Base-by-base conservation (phyloP, 2,329 filamentous ascomycete genomes). In the Epichloe gansuensis region DNA sequence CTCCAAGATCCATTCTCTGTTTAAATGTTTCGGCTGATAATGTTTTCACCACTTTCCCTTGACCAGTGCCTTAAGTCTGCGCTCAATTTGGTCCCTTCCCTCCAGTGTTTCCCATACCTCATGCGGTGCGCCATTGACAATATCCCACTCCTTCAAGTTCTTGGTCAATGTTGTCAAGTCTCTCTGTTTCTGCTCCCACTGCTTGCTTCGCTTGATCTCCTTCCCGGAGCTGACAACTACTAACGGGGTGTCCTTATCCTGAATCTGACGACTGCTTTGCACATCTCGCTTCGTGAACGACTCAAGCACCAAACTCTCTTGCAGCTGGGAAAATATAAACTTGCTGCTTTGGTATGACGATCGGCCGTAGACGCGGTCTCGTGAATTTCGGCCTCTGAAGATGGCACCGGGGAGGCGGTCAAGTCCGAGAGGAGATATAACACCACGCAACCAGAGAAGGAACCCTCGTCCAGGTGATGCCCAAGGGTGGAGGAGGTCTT, bases 231-330 rank as follows among this genome's bases (percentile, higher is more conserved):
- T 95, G 52, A 97, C 78, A 25, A 98, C 72, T 2, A 84, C 84
- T 40, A 97, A 70, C 6, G 89, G 85, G 13, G 85, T 87, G 53
- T 86, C 74, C n/a, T 75, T 74, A 53, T 78, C 76, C 68, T 95
- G 88, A 50, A 97, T 93, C 46, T 84, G 82, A 23, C 85, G 76
- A 53, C 89, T 89, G 54, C 83, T 86, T 44, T 77, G 73, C 17
- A 95, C 82, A 62, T 98, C 93, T 36, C 87, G 87, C 66, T 83
- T 85, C 13, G 89, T 89, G 58, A 97, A 80, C 1, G 87, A 88
- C 57, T 83, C 79, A 0, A 90, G 90, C 35, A 96, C 89, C 1
- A 97, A 75, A 57, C 85, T 91, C 71, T 98, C 93, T 68, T 98
- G 93, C 52, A 98, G 74, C 68, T 90, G 87, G 4, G 89, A 86